Conservation (phyloP, 2,329 filamentous ascomycete genomes). For the Fusarium cicatricum region DNA sequence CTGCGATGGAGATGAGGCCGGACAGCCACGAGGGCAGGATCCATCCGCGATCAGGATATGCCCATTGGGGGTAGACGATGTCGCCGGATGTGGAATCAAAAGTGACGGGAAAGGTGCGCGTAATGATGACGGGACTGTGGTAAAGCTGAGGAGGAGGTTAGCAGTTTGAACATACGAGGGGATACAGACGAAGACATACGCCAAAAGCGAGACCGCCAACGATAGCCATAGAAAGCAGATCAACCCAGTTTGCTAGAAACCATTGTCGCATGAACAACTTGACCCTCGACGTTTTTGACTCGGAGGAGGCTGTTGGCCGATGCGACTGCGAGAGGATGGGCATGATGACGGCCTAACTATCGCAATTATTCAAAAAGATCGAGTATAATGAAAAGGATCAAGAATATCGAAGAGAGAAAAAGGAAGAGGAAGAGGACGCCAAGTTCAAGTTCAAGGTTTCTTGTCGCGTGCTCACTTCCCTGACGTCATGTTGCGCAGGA, state of each 20-base stretch:
- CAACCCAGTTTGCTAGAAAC: constrained; percentile 65
- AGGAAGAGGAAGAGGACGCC: neutral
- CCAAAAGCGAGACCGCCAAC: constrained; percentile 52
- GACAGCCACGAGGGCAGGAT: constrained; percentile 68
- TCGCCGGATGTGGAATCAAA: constrained; percentile 63
- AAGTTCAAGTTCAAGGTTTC: neutral
- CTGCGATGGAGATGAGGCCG: constrained; percentile 61
- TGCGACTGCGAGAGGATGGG: constrained; percentile 26
- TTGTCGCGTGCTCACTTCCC: constrained; percentile 22
- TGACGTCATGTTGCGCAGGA: constrained; percentile 22
- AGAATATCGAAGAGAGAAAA: neutral
- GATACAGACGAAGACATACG: constrained; percentile 31
- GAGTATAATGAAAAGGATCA: neutral
- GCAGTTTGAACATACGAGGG: neutral
- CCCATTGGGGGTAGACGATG: constrained; percentile 69
- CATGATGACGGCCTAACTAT: constrained; percentile 20
- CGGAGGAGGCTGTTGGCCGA: constrained; percentile 10
- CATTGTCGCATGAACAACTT: constrained; percentile 53
- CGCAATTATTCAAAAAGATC: neutral
- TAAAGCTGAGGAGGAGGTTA: constrained; percentile 53
- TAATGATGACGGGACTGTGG: constrained; percentile 61
- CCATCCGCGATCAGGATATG: constrained; percentile 70
- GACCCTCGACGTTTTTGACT: constrained; percentile 11
- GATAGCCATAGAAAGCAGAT: constrained; percentile 65
- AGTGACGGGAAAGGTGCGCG: constrained; percentile 68